A percentile compares a stretch with the other conserved stretches of the same genome.
phyloP scores from a whole-genome alignment of 768 basidiomycete species.

The Leccinellum rugosiceps region DNA sequence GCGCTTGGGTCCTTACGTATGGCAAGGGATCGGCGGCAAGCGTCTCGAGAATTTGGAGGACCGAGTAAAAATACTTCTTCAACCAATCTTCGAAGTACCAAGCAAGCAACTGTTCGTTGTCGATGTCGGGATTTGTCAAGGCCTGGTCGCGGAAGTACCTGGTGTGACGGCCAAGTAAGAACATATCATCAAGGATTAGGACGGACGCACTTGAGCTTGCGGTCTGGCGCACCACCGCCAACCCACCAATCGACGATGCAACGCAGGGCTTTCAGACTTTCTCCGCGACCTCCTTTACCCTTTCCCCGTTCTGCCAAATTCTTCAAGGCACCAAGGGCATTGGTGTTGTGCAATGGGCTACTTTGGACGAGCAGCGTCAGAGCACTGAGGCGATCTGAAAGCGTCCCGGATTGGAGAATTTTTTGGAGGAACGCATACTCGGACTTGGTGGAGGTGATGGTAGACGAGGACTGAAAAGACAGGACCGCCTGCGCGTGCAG shows the following conservation, averaged over 20 bases:
- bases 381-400: conserved; percentile 89
- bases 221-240: conserved; percentile 83
- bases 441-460: conserved; percentile 47
- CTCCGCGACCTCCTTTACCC: conserved; percentile 88
- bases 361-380: conserved; percentile 86
- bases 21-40: conserved; percentile 81
- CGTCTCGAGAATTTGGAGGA: conserved; percentile 86
- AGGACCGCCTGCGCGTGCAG: conserved; percentile 44
- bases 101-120: conserved; percentile 68
- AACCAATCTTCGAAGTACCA: conserved; percentile 98
- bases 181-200: background rate
- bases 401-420: conserved; percentile 83
- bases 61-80: conserved; percentile 93
- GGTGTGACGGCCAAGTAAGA: background rate
- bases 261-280: conserved; percentile 84
- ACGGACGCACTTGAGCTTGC: conserved; percentile 75
- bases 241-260: conserved; percentile 98
- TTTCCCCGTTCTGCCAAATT: conserved; percentile 74
- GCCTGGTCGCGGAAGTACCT: conserved; percentile 94
- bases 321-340: conserved; percentile 73
- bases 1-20: conserved; percentile 83
- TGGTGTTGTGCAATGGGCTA: conserved; percentile 81
- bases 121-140: conserved; percentile 55
- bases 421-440: conserved; percentile 81
- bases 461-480: conserved; percentile 50